Percentiles rank a stretch among this genome's conserved stretches.
Evolutionary conservation across 352 stramenopile species (phyloP).

Genomic region (Pythium dissimile): DNA sequence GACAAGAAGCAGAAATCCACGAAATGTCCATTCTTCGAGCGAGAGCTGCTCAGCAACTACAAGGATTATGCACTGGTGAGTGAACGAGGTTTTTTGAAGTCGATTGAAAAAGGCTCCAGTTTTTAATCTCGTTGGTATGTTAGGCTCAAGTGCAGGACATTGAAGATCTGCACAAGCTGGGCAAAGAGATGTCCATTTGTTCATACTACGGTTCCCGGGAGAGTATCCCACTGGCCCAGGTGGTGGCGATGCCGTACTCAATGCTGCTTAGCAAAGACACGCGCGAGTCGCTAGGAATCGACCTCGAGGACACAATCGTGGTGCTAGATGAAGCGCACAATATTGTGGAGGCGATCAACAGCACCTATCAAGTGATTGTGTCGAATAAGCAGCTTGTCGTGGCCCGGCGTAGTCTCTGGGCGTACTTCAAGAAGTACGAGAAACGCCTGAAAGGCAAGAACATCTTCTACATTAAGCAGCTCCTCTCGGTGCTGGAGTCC

Average conservation of each 20-base stretch:
- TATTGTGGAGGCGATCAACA: conserved; percentile 95
- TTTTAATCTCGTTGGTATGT: not conserved
- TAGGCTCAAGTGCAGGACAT: conserved; percentile 91
- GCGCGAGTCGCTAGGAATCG: conserved; percentile 86
- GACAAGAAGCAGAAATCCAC: conserved; percentile 39
- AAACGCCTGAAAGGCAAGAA: conserved; percentile 86
- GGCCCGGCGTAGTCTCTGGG: conserved; percentile 70
- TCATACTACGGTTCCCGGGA: conserved; percentile 96
- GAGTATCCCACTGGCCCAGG: conserved; percentile 87
- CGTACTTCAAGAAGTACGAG: conserved; percentile 87
- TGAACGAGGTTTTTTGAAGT: not conserved
- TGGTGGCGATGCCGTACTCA: conserved; percentile 91
- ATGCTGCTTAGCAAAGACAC: conserved; percentile 91
- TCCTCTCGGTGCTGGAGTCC: conserved; percentile 71
- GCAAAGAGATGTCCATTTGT: conserved; percentile 90
- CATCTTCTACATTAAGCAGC: conserved; percentile 88
- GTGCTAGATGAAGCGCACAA: conserved; percentile 99
- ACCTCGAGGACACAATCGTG: conserved; percentile 89
- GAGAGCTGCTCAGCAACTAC: conserved; percentile 63
- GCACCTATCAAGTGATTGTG: conserved; percentile 81
- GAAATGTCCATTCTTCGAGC: conserved; percentile 85
- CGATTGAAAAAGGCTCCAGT: no score
- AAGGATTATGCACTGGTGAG: conserved; percentile 77
- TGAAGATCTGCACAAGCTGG: conserved; percentile 93
- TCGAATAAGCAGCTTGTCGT: conserved; percentile 75